Base-by-base conservation (phyloP, 345 rosid genomes). In the Tarenaya hassleriana region DNA sequence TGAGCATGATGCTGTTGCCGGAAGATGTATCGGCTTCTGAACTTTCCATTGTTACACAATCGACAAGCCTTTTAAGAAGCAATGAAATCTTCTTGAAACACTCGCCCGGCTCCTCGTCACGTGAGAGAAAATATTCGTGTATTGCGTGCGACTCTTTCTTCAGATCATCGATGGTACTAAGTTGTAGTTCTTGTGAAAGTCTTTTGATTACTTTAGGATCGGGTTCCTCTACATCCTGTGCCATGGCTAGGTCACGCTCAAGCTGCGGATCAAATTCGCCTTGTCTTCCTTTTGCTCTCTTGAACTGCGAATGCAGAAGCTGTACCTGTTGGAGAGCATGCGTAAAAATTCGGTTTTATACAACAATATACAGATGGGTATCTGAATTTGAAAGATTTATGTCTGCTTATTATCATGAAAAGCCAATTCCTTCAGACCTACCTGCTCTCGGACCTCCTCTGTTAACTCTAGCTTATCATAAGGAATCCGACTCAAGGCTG, bases 361-460 rank as follows among this genome's bases (percentile, higher is more conserved):
- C 3, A 20, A 53, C 21, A 10, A 12, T 10, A 19, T 7, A 44
- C 12, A 16, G 19, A 12, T 3, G 1, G 5, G 1, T 0, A 8
- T 12, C 24, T 11, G 6, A 35, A n/a, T 50, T 52, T 60, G 44
- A 39, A 54, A 17, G 20, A 0, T 34, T 18, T 39, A 13, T 45
- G 20, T 20, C 40, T 27, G 10, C 47, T 8, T 15, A 47, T 47
- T 24, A 52, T 7, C 37, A 32, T 7, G 11, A 15, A 7, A 17
- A 12, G 44, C 4, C 1, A 44, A 19, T 3, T 49, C 4, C 5
- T 11, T 47, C 13, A 51, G 29, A 45, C 55, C 20, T 66, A 92
- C 98, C 91, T 92, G 98, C 63, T 92, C 98, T 59, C 56, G 74
- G 52, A 85, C 91, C 69, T 92, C 98, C 54, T 88, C 97, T 5